Percentiles rank a stretch among this genome's conserved stretches.
These are phyloP conservation scores for Dioscorea cayenensis DNA, from an alignment of 116 monocot species.

Conservation along the genomic window DNA sequence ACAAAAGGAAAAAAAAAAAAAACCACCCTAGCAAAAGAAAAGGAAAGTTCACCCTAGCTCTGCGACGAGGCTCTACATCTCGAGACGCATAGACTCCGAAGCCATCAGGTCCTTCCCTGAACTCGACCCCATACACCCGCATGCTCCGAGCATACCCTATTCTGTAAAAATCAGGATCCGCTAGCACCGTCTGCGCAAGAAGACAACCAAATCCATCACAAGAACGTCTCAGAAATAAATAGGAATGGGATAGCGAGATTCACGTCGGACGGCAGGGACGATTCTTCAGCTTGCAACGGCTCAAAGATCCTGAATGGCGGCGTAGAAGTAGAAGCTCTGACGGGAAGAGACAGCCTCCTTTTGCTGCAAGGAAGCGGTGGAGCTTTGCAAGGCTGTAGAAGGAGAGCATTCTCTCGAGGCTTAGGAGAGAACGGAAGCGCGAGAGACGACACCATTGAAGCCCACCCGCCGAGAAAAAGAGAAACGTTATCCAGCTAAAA, in stretches of 20 bases:
- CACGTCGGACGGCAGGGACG: conserved; percentile 29
- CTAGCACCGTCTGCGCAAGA: conserved; percentile 53
- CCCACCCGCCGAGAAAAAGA: background rate
- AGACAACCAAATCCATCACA: background rate
- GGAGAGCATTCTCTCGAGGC: no score
- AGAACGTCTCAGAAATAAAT: background rate
- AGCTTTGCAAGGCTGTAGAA: conserved; percentile 6
- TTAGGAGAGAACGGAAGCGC: conserved; percentile 5
- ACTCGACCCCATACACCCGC: conserved; percentile 83
- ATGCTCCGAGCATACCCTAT: conserved; percentile 78
- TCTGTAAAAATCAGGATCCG: conserved; percentile 90
- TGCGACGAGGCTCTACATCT: conserved; percentile 72
- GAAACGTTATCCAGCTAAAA: background rate
- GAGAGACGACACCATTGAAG: conserved; percentile 27
- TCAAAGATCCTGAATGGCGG: conserved; percentile 55
- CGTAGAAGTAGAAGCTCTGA: conserved; percentile 26
- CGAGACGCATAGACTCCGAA: conserved; percentile 77
- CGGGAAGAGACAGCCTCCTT: conserved; percentile 3
- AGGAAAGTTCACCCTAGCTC: conserved; percentile 46
- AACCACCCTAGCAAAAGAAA: background rate
- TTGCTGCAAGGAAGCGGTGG: background rate
- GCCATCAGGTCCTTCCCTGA: conserved; percentile 90
- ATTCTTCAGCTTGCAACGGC: conserved; percentile 25
- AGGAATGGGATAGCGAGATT: background rate
- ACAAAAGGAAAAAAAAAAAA: background rate